These are phyloP conservation scores for Rhodofomes roseus DNA, from an alignment of 1,284 basidiomycete species.

Conservation along the genomic window DNA sequence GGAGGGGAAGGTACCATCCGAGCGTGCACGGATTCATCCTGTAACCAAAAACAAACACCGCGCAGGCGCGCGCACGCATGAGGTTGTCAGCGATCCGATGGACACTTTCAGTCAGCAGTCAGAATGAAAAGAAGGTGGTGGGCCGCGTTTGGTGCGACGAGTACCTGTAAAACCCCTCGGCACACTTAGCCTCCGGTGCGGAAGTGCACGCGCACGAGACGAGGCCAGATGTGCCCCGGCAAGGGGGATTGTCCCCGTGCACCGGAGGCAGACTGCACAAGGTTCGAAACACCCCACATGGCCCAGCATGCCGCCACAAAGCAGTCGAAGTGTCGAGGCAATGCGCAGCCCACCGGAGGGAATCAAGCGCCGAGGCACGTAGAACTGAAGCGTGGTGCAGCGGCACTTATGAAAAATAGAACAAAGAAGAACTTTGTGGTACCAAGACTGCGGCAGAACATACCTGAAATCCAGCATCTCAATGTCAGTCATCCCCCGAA, in stretches of 20 bases:
- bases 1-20: constrained; percentile 89
- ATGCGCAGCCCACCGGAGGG: constrained; percentile 3
- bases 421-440: background rate
- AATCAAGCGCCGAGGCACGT: background rate
- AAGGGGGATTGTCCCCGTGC: background rate
- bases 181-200: background rate
- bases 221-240: background rate
- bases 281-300: background rate
- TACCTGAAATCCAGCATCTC: constrained; percentile 91
- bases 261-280: background rate
- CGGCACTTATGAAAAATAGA: background rate
- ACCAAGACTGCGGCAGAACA: constrained; percentile 26
- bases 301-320: background rate
- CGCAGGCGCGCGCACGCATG: background rate
- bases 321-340: background rate
- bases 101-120: constrained; percentile 22
- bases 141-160: background rate
- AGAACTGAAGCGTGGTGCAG: background rate
- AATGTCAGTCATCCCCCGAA: constrained; percentile 70
- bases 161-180: background rate
- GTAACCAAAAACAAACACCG: constrained; percentile 7
- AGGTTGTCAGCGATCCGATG: constrained; percentile 12
- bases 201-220: background rate
- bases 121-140: background rate
- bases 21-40: constrained; percentile 95